Evolutionary conservation across 805 yeast species (phyloP).

Genomic region (Saturnispora ahearnii): DNA sequence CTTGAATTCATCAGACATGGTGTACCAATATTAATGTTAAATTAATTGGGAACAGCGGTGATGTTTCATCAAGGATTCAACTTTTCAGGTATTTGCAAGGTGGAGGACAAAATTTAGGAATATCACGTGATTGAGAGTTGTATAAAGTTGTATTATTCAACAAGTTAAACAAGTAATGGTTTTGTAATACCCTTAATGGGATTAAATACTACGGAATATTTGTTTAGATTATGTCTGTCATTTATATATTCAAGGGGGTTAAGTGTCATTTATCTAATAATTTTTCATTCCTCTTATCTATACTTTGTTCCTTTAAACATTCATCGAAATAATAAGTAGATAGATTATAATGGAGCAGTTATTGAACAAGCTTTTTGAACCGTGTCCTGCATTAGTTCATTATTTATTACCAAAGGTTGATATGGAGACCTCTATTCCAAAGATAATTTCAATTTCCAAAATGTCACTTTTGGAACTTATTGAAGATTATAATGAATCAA

Average conservation of each 20-base stretch:
- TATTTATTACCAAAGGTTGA: slow-evolving; percentile 28
- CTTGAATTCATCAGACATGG: slow-evolving; percentile 28
- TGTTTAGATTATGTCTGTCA: no score
- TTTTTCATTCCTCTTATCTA: not conserved
- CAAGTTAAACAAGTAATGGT: not conserved
- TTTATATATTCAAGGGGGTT: no score
- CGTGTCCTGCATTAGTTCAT: slow-evolving; percentile 40
- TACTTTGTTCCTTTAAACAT: not conserved
- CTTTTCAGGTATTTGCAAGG: not conserved
- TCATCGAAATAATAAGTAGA: not conserved
- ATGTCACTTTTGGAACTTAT: slow-evolving; percentile 4
- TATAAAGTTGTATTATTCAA: no score
- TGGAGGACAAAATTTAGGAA: not conserved
- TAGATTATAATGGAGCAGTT: not conserved
- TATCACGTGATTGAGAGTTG: not conserved
- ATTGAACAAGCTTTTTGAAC: slow-evolving; percentile 47
- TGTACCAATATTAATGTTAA: not conserved
- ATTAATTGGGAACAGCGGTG: no score
- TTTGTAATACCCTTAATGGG: no score
- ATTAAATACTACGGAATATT: no score
- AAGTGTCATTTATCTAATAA: no score
- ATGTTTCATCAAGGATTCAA: not conserved
- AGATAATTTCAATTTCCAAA: slow-evolving; percentile 18
- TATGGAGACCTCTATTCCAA: slow-evolving; percentile 18
- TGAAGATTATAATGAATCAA: slow-evolving; percentile 1